phyloP scores from a whole-genome alignment of 257 asterid genomes.

The Nemophila menziesii region DNA sequence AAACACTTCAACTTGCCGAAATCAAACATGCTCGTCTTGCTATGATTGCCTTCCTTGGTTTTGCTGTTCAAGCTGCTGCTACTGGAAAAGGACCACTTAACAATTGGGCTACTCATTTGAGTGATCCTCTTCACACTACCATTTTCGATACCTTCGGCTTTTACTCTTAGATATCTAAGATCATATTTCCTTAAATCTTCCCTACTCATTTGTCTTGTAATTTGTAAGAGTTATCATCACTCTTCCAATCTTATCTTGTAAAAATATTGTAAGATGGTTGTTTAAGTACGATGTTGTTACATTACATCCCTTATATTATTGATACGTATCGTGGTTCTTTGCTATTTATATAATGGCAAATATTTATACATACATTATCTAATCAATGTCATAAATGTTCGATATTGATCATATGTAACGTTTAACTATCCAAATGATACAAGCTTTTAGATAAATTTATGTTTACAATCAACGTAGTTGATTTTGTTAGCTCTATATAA shows the following conservation, averaged over 20 bases:
- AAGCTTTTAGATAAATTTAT: too few species aligned
- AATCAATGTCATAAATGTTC: too few species aligned
- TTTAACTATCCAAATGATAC: too few species aligned
- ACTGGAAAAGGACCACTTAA: slow-evolving; percentile 96
- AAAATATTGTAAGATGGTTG: background rate
- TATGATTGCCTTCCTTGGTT: slow-evolving; percentile 88
- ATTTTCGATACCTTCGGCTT: slow-evolving; percentile 81
- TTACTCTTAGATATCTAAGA: slow-evolving; percentile 24
- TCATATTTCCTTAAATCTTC: too few species aligned
- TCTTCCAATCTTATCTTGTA: background rate
- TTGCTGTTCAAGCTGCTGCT: slow-evolving; percentile 89
- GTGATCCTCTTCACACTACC: slow-evolving; percentile 99
- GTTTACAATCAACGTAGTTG: too few species aligned
- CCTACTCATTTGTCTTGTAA: background rate
- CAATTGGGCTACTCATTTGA: slow-evolving; percentile 95
- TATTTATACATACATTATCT: too few species aligned
- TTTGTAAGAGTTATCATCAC: background rate
- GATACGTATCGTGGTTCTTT: too few species aligned
- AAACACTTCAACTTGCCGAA: slow-evolving; percentile 77
- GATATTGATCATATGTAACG: too few species aligned
- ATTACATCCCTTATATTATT: too few species aligned
- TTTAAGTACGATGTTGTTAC: background rate
- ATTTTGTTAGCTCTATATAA: too few species aligned
- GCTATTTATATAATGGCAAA: too few species aligned
- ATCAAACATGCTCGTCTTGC: slow-evolving; percentile 98